Evolutionary conservation across 805 yeast genomes (phyloP).

Genomic region (Candida ovalis): DNA sequence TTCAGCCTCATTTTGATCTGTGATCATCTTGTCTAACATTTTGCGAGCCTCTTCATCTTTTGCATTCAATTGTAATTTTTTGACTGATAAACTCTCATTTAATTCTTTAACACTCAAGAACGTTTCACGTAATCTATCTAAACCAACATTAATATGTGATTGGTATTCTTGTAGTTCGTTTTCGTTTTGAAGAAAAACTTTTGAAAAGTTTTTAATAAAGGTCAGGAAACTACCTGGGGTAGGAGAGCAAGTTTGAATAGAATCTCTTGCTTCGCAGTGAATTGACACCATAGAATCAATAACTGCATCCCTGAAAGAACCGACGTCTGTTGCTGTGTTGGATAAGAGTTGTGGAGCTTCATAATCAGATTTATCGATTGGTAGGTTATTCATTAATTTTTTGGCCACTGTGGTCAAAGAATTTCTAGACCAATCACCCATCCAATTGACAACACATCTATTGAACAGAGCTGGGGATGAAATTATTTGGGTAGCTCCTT

Average conservation of each 20-base stretch:
- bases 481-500: conserved; percentile 41
- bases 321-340: conserved; percentile 11
- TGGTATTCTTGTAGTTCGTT: conserved; percentile 58
- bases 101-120: conserved; percentile 66
- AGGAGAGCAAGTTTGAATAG: conserved; percentile 1
- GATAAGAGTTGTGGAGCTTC: conserved; percentile 28
- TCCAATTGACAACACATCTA: conserved; percentile 83
- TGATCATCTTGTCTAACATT: conserved; percentile 71
- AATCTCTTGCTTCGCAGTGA: conserved; percentile 32
- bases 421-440: conserved; percentile 72
- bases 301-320: conserved; percentile 33
- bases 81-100: conserved; percentile 48
- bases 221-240: conserved; percentile 58
- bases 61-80: conserved; percentile 42
- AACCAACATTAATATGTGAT: conserved; percentile 67
- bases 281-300: conserved; percentile 43
- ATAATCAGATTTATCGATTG: conserved; percentile 49
- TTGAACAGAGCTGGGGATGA: conserved; percentile 88
- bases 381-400: conserved; percentile 31
- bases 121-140: conserved; percentile 73
- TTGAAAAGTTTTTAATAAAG: conserved; percentile 43
- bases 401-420: conserved; percentile 50
- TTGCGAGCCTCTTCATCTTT: conserved; percentile 69
- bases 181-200: conserved; percentile 40
- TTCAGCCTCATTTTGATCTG: conserved; percentile 90